Evolutionary conservation across 1,139 yeast genomes (phyloP), one percentile per base, ranked within the genome.

Genomic region (Neolecta irregularis): DNA sequence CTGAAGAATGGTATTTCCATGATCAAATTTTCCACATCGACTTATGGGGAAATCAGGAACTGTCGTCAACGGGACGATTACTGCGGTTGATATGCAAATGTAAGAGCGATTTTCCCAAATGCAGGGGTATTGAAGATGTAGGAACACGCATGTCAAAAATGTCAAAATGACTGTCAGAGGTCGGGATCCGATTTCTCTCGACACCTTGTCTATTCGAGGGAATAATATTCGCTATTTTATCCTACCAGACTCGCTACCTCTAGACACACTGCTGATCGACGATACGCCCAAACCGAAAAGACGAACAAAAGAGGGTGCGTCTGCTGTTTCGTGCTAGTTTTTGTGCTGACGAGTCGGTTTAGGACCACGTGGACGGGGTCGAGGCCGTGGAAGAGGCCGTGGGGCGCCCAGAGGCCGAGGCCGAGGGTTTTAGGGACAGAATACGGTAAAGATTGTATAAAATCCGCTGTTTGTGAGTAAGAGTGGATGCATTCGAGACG

Each of bases 11-110:
- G 96, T 22, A 49, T 19, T 56, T 41, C 9, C 9, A 3, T 8
- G 57, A 55, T 40, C 21, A 55, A 63, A 9, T 56, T 62, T 20
- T 57, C 57, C 41, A 11, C 18, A 6, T 8, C 22, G 13, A 15
- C 24, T 4, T 9, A 13, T 11, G 7, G 8, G 19, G 21, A 3
- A 20, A 34, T 2, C 33, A 54, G 58, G 58, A 9, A 72, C 83
- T 0, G 62, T 73, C 6, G 64, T 75, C 2, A 63, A 74, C 44
- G 85, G 85, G 0, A 69, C 78, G 0, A 58, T 88, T 28, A 69
- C 79, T 30, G 71, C 85, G 5, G 93, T 92, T 30, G 67, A 93
- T 4, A 94, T 95, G 23, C 71, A 79, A 46, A 88, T 88, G 98
- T n/a, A n/a, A n/a, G n/a, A n/a, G n/a, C n/a, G n/a, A n/a, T n/a